These are phyloP conservation scores for Cystobasidium slooffiae DNA, from an alignment of 1,284 basidiomycete genomes.

Conservation along the genomic window DNA sequence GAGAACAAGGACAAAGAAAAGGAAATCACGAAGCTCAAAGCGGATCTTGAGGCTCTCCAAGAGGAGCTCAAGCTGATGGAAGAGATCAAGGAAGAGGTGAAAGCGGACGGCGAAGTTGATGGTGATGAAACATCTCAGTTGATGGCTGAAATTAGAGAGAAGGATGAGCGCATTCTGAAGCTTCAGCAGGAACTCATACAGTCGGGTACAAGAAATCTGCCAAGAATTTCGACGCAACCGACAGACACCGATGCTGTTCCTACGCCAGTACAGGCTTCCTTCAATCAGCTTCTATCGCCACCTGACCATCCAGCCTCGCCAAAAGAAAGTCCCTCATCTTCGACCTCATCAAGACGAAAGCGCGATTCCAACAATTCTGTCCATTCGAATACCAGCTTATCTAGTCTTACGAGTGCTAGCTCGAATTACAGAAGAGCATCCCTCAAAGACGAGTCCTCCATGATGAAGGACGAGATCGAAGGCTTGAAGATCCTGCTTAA, in stretches of 20 bases:
- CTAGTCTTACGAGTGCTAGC: conserved; percentile 13
- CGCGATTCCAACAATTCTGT: conserved; percentile 22
- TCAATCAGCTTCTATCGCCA: conserved; percentile 28
- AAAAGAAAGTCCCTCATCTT: conserved; percentile 16
- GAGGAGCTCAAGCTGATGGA: conserved; percentile 55
- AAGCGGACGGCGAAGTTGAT: conserved; percentile 4
- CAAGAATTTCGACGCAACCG: conserved; percentile 26
- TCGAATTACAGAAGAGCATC: conserved; percentile 33
- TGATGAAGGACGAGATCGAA: conserved; percentile 51
- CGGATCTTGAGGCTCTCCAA: conserved; percentile 62
- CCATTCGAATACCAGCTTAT: conserved; percentile 24
- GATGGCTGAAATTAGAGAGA: conserved; percentile 7
- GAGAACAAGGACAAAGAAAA: conserved; percentile 48
- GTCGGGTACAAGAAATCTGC: not conserved
- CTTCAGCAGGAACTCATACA: conserved; percentile 1
- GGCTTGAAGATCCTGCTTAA: conserved; percentile 67
- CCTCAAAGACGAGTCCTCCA: conserved; percentile 49
- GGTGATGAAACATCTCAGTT: conserved; percentile 2
- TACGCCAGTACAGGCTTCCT: conserved; percentile 6
- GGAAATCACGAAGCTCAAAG: conserved; percentile 60
- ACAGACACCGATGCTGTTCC: conserved; percentile 22
- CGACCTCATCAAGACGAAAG: conserved; percentile 10
- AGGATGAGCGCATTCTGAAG: conserved; percentile 21
- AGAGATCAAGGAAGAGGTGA: conserved; percentile 44
- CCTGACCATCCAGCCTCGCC: conserved; percentile 16